Evolutionary conservation across 257 asterid species (phyloP).

Genomic region (Knoxia roxburghii): DNA sequence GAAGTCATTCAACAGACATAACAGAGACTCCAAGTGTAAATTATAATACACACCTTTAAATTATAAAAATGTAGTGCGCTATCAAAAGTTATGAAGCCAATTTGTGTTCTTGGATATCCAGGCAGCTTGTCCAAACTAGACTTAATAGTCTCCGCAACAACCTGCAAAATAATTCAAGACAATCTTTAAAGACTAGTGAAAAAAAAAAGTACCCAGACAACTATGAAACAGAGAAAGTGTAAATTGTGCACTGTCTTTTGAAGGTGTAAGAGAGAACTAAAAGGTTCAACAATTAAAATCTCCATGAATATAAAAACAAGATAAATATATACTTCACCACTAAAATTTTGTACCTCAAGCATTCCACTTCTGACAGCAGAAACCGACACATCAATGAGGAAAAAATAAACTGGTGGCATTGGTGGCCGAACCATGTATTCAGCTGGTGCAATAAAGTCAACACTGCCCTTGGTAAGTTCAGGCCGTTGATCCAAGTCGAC

Average conservation of each 20-base stretch:
- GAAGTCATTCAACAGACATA: slow-evolving; percentile 14
- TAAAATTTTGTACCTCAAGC: slow-evolving; percentile 66
- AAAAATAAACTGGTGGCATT: slow-evolving; percentile 47
- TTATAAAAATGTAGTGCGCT: slow-evolving; percentile 93
- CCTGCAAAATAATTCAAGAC: slow-evolving; percentile 41
- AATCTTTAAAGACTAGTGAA: not conserved
- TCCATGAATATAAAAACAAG: not conserved
- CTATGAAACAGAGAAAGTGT: not conserved
- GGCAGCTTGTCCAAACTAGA: slow-evolving; percentile 86
- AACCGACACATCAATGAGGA: slow-evolving; percentile 86
- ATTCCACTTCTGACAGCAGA: slow-evolving; percentile 87
- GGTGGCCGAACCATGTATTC: slow-evolving; percentile 99
- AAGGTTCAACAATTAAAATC: not conserved
- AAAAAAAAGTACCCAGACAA: not conserved
- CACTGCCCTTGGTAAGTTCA: slow-evolving; percentile 84
- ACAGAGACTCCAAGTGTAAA: too few relatives aligned
- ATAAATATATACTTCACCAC: not conserved
- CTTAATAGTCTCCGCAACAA: slow-evolving; percentile 78
- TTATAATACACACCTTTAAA: slow-evolving; percentile 61
- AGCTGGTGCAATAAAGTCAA: slow-evolving; percentile 89
- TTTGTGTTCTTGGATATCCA: slow-evolving; percentile 87
- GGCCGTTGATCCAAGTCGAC: slow-evolving; percentile 88
- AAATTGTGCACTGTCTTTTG: not conserved
- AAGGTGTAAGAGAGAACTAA: slow-evolving; percentile 1
- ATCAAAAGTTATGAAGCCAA: slow-evolving; percentile 93